Evolutionary conservation across 2,329 filamentous ascomycete species (phyloP).

Genomic region (Fusarium subglutinans): DNA sequence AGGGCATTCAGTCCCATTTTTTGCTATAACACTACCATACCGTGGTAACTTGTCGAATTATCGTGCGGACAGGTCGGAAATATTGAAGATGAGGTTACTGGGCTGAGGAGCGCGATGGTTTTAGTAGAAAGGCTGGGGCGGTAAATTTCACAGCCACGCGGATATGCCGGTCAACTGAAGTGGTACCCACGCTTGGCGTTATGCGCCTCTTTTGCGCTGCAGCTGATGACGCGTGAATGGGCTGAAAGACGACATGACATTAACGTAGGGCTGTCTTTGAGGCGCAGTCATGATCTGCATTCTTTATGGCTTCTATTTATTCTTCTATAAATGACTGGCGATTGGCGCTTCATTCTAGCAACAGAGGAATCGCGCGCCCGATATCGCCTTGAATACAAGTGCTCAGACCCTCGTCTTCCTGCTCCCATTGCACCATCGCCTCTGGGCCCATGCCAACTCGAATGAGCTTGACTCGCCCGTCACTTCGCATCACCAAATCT

Average conservation of each 20-base stretch:
- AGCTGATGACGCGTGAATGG: conserved; percentile 14
- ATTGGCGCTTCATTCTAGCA: neutral
- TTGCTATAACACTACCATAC: conserved; percentile 10
- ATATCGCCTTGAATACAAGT: conserved; percentile 36
- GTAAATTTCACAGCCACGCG: conserved; percentile 27
- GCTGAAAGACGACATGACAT: neutral
- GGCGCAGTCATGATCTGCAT: neutral
- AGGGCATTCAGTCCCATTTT: conserved; percentile 35
- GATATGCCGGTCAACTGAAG: conserved; percentile 5
- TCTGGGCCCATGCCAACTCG: conserved; percentile 32
- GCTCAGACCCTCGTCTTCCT: conserved; percentile 31
- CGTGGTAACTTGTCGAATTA: neutral
- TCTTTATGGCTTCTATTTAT: neutral
- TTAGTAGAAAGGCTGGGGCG: conserved; percentile 8
- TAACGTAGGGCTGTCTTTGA: neutral
- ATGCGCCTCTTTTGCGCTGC: conserved; percentile 17
- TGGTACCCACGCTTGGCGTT: conserved; percentile 17
- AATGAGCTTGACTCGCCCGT: conserved; percentile 28
- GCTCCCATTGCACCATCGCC: conserved; percentile 31
- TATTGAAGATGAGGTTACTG: neutral
- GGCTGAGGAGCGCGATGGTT: neutral
- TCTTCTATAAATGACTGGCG: neutral
- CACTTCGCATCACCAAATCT: conserved; percentile 17
- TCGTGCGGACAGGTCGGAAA: neutral
- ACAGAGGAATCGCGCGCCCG: neutral